Conservation (phyloP, 345 rosid species). For the Boechera stricta region DNA sequence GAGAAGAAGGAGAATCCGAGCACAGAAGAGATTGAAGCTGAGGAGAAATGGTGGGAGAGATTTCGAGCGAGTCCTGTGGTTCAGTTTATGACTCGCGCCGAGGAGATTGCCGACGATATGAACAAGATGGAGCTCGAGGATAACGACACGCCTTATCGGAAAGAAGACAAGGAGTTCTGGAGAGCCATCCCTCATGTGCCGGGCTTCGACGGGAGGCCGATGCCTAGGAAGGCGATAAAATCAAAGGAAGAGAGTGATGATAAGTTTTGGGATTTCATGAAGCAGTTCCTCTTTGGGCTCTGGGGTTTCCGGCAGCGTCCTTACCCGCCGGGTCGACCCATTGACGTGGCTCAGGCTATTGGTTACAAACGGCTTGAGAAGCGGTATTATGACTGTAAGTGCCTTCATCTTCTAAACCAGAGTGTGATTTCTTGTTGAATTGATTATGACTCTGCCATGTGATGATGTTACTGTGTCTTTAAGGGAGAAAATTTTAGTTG, state of each 20-base stretch:
- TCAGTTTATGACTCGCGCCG: conserved; percentile 64
- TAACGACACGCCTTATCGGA: conserved; percentile 63
- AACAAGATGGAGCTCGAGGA: conserved; percentile 66
- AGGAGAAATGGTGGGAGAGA: conserved; percentile 73
- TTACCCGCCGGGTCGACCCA: conserved; percentile 80
- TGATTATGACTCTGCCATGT: not conserved
- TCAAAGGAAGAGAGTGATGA: conserved; percentile 77
- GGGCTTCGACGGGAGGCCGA: conserved; percentile 84
- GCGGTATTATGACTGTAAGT: conserved; percentile 91
- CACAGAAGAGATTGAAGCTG: conserved; percentile 64
- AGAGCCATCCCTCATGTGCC: conserved; percentile 69
- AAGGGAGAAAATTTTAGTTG: not conserved
- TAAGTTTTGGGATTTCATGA: conserved; percentile 91
- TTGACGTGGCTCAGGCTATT: conserved; percentile 90
- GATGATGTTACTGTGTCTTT: not conserved
- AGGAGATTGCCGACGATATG: conserved; percentile 63
- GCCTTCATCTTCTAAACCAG: not conserved
- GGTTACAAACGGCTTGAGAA: conserved; percentile 82
- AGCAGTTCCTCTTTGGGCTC: conserved; percentile 82
- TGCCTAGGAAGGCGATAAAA: conserved; percentile 84
- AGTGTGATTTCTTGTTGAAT: conserved; percentile 3
- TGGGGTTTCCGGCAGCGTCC: conserved; percentile 95
- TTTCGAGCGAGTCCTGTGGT: conserved; percentile 72
- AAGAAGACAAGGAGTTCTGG: conserved; percentile 80
- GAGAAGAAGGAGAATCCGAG: conserved; percentile 79